These are phyloP conservation scores for Rhodosporidiobolus sp. DNA, from an alignment of 768 basidiomycete species.

Conservation along the genomic window DNA sequence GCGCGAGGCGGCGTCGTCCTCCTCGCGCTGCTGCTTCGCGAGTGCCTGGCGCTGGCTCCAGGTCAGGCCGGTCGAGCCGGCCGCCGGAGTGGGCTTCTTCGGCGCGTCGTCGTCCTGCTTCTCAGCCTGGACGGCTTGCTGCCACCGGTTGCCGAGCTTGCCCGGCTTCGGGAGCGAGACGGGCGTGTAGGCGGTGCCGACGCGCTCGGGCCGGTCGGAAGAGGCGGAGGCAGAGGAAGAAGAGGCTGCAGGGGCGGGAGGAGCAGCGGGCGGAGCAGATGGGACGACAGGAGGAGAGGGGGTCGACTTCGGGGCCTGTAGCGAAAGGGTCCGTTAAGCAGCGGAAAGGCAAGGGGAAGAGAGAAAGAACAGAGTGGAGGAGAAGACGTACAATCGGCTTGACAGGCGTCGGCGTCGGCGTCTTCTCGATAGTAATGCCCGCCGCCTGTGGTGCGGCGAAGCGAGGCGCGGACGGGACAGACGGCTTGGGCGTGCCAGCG, in stretches of 20 bases:
- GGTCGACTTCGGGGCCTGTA: constrained; percentile 48
- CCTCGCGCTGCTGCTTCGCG: constrained; percentile 80
- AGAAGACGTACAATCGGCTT: not conserved
- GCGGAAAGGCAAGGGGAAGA: constrained; percentile 53
- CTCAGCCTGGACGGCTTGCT: constrained; percentile 39
- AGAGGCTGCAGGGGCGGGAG: constrained; percentile 48
- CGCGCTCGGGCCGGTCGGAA: constrained; percentile 75
- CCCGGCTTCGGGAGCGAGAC: constrained; percentile 79
- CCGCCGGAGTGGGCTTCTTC: constrained; percentile 73
- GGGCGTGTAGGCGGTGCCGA: constrained; percentile 81
- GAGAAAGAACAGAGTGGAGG: no score
- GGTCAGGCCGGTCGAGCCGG: constrained; percentile 57
- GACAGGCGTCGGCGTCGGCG: constrained; percentile 57
- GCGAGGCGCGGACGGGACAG: constrained; percentile 47
- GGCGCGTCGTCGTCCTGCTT: constrained; percentile 61
- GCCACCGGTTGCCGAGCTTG: constrained; percentile 76
- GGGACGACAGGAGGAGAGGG: constrained; percentile 34
- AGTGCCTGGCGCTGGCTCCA: constrained; percentile 90
- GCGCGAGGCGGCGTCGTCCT: constrained; percentile 59
- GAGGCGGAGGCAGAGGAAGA: constrained; percentile 27
- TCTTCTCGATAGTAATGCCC: constrained; percentile 42
- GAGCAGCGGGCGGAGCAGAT: constrained; percentile 51
- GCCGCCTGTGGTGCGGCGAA: constrained; percentile 54
- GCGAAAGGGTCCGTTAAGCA: constrained; percentile 50
- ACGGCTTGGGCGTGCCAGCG: constrained; percentile 11